Evolutionary conservation across 108 stramenopile genomes (phyloP).

Genomic region (Cyclotella choctawhatcheeana): DNA sequence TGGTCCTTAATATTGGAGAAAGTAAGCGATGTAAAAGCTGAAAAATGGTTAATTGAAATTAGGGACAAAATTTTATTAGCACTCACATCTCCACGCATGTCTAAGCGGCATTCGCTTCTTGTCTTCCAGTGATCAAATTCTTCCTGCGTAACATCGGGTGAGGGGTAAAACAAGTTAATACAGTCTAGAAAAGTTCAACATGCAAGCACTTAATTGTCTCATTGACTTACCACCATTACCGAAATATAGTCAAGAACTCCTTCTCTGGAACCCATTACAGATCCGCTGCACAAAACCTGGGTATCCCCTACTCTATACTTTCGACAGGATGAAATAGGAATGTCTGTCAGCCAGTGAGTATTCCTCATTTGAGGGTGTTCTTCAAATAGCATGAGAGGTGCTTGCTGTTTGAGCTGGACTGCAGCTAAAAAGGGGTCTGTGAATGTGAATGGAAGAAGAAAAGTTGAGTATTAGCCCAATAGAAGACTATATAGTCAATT

Average conservation of each 20-base stretch:
- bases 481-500: no score
- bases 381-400: conserved; percentile 66
- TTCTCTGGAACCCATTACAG: conserved; percentile 70
- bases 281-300: conserved; percentile 73
- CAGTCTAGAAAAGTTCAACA: no score
- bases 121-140: conserved; percentile 73
- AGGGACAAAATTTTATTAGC: no score
- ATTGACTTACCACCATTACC: conserved; percentile 51
- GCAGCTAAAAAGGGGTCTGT: conserved; percentile 76
- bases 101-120: conserved; percentile 53
- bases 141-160: not conserved
- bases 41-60: no score
- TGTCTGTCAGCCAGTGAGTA: conserved; percentile 65
- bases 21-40: no score
- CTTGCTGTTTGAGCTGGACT: conserved; percentile 39
- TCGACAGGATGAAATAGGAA: conserved; percentile 23
- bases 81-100: conserved; percentile 51
- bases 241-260: conserved; percentile 72
- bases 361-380: conserved; percentile 55
- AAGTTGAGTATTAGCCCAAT: not conserved
- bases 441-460: not conserved
- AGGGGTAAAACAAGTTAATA: not conserved
- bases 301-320: conserved; percentile 38
- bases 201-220: no score
- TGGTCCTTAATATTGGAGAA: conserved; percentile 18